Conservation (phyloP, 1,284 basidiomycete genomes). For the Athelia sp. region DNA sequence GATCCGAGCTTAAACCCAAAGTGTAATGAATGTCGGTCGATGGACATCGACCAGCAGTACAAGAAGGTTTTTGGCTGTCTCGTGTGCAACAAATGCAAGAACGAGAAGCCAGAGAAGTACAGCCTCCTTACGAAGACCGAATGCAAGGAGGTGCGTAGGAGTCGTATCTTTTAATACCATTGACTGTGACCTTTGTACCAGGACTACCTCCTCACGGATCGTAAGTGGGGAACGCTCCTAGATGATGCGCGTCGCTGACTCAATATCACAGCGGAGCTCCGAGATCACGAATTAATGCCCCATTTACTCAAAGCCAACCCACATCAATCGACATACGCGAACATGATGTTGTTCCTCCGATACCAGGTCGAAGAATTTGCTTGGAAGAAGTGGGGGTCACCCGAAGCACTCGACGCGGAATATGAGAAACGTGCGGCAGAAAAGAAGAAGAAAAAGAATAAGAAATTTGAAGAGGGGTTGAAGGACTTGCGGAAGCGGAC, state of each 20-base stretch:
- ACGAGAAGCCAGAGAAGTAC: constrained; percentile 87
- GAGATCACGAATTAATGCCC: constrained; percentile 88
- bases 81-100: constrained; percentile 89
- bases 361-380: constrained; percentile 95
- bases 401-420: constrained; percentile 88
- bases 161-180: too few species aligned
- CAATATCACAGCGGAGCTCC: constrained; percentile 70
- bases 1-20: constrained; percentile 72
- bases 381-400: constrained; percentile 96
- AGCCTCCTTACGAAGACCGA: constrained; percentile 97
- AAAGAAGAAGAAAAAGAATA: constrained; percentile 89
- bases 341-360: constrained; percentile 99
- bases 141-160: constrained; percentile 84
- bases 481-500: constrained; percentile 81
- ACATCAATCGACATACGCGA: constrained; percentile 93
- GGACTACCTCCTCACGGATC: constrained; percentile 89
- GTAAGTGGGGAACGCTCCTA: constrained; percentile 35
- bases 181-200: too few species aligned
- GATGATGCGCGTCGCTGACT: background rate
- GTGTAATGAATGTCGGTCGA: constrained; percentile 76
- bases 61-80: constrained; percentile 77
- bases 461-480: constrained; percentile 87
- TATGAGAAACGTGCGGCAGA: constrained; percentile 76
- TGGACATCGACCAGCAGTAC: constrained; percentile 83
- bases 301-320: constrained; percentile 96